Base-by-base conservation (phyloP, 306 rosid species). In the Alnus glutinosa region DNA sequence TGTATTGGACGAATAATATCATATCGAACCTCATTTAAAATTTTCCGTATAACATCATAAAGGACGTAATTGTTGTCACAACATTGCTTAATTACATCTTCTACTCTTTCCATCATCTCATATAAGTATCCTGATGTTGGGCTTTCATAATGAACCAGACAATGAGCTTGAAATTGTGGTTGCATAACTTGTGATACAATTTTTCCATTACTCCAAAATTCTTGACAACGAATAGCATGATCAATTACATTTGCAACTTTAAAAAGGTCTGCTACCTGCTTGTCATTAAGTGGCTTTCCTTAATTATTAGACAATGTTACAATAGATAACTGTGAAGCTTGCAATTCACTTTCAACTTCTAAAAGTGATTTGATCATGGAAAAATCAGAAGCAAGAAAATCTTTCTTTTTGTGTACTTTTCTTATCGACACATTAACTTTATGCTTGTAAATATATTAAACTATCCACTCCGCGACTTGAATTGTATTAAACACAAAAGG, bases 121-220 rank as follows among this genome's bases (percentile, higher is more conserved):
- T 66, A 77, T 11, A 77, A 67, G 16, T 77, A 67, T 36, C 74
- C 44, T 32, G 15, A 1, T 9, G 28, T 50, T n/a, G 79, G n/a
- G 3, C 52, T 74, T 10, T n/a, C 39, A 36, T 55, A 52, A 49
- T 66, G 42, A 16, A 77, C 80, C 14, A 63, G 19, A 9, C 12
- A 52, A 30, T 9, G 19, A 63, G 37, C 32, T 48, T 66, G 28
- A 63, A 76, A 58, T 5, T 50, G 1, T 67, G 74, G 52, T 3
- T 0, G 7, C 16, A 50, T 18, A 16, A 7, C 28, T 9, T 67
- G 19, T 16, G 44, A 28, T 0, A 19, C 2, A 1, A 4, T 32
- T 77, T 54, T 49, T 4, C 15, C 74, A 23, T 0, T 4, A 11
- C 4, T 12, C 74, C 66, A 77, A 49, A 77, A 66, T 62, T 62